Conservation (phyloP, 768 basidiomycete species). For the Leccinum subgranulosum region DNA sequence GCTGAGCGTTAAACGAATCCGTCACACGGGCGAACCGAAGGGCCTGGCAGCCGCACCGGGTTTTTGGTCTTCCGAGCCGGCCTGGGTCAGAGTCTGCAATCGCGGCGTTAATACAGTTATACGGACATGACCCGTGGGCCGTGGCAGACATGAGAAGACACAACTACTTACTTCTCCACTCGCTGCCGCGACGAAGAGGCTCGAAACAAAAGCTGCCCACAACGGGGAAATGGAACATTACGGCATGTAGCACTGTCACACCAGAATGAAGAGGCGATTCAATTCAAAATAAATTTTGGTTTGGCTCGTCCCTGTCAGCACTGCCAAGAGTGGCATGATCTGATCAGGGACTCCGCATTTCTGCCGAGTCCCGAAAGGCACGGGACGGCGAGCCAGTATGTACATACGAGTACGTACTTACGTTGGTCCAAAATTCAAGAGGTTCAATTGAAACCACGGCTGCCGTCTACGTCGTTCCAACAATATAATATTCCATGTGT, state of each 20-base stretch:
- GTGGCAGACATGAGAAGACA: not conserved
- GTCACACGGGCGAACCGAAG: not conserved
- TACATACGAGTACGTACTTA: too few relatives aligned
- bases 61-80: not conserved
- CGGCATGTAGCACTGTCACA: not conserved
- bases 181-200: not conserved
- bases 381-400: not conserved
- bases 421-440: too few relatives aligned
- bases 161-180: not conserved
- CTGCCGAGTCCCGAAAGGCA: not conserved
- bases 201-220: not conserved
- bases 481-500: too few relatives aligned
- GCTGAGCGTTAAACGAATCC: not conserved
- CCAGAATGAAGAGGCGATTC: not conserved
- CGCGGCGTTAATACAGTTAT: not conserved
- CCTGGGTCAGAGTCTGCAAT: not conserved
- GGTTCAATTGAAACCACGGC: not conserved
- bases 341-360: not conserved
- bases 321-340: not conserved
- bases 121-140: not conserved
- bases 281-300: conserved; percentile 3
- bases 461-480: too few relatives aligned
- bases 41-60: not conserved
- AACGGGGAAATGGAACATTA: conserved; percentile 8
- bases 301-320: not conserved